These are phyloP conservation scores for Fomes fomentarius DNA, from an alignment of 1,284 basidiomycete genomes.

Conservation along the genomic window DNA sequence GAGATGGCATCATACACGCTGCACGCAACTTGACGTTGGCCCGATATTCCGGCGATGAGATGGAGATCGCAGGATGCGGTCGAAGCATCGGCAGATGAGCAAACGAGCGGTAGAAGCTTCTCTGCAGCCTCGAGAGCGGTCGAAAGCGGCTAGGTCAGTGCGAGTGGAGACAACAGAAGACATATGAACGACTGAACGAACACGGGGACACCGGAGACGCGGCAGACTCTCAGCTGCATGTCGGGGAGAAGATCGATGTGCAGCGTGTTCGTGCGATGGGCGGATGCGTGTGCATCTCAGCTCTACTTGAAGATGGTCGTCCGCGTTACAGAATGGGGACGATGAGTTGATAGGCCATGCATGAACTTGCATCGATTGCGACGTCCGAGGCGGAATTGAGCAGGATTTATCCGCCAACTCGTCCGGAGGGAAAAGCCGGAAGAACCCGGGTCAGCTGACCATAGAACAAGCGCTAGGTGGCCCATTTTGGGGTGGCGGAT, in stretches of 20 bases:
- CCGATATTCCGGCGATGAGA: slow-evolving; percentile 16
- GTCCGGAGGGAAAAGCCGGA: slow-evolving; percentile 18
- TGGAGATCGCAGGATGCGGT: slow-evolving; percentile 17
- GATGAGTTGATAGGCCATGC: background rate
- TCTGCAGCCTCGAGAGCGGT: slow-evolving; percentile 6
- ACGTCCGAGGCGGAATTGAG: too few relatives aligned
- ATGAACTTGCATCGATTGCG: background rate
- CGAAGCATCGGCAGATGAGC: slow-evolving; percentile 3
- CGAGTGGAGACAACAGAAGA: slow-evolving; percentile 8
- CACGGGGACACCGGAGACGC: slow-evolving; percentile 13
- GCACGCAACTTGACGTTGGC: background rate
- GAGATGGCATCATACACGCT: slow-evolving; percentile 18
- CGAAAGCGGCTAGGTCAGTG: slow-evolving; percentile 9
- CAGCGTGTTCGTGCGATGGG: slow-evolving; percentile 12
- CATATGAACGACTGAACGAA: slow-evolving; percentile 4
- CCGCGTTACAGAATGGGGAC: background rate
- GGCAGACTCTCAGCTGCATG: slow-evolving; percentile 19
- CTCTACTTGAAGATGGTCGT: background rate
- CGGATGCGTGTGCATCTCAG: slow-evolving; percentile 8
- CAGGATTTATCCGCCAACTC: too few relatives aligned
- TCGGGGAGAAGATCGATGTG: slow-evolving; percentile 11
- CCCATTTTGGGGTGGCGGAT: slow-evolving; percentile 14
- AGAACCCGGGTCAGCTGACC: slow-evolving; percentile 22
- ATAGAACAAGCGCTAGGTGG: slow-evolving; percentile 7
- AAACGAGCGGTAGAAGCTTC: slow-evolving; percentile 7